Percentiles rank a stretch among this genome's conserved stretches.
phyloP scores from a whole-genome alignment of 1,284 basidiomycete genomes.

The Athelia sp. region DNA sequence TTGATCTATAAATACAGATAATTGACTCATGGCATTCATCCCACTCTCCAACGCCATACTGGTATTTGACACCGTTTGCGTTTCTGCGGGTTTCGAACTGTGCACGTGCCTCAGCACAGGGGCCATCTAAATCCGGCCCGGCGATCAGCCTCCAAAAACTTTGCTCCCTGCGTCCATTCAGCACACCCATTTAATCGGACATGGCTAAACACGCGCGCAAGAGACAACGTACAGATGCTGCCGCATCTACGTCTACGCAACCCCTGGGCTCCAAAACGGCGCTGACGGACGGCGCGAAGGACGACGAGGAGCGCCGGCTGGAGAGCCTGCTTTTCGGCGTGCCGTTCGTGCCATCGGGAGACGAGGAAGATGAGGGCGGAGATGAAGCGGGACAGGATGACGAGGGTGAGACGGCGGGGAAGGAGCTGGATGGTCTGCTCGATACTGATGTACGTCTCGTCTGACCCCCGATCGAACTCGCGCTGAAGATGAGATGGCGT shows the following conservation, averaged over 20 bases:
- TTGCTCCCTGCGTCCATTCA: no score
- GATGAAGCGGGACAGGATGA: slow-evolving; percentile 24
- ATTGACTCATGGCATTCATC: no score
- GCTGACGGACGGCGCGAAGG: slow-evolving; percentile 48
- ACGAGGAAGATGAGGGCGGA: slow-evolving; percentile 19
- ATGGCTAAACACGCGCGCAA: slow-evolving; percentile 29
- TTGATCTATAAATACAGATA: no score
- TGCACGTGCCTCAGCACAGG: no score
- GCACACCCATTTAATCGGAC: not conserved
- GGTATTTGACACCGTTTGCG: no score
- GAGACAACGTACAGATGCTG: slow-evolving; percentile 33
- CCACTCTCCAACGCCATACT: no score
- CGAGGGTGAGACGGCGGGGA: slow-evolving; percentile 19
- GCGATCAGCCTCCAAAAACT: no score
- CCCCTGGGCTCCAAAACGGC: slow-evolving; percentile 26
- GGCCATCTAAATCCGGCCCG: no score
- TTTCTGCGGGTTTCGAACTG: no score
- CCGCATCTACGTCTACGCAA: slow-evolving; percentile 13
- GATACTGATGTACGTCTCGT: slow-evolving; percentile 56
- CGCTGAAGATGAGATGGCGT: slow-evolving; percentile 9
- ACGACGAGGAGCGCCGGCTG: slow-evolving; percentile 79
- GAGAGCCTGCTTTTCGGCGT: slow-evolving; percentile 81
- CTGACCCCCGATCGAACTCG: slow-evolving; percentile 9
- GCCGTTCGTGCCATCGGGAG: slow-evolving; percentile 39
- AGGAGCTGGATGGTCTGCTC: slow-evolving; percentile 53